These are phyloP conservation scores for Uncinocarpus reesii DNA, from an alignment of 2,329 filamentous ascomycete species.

Conservation along the genomic window DNA sequence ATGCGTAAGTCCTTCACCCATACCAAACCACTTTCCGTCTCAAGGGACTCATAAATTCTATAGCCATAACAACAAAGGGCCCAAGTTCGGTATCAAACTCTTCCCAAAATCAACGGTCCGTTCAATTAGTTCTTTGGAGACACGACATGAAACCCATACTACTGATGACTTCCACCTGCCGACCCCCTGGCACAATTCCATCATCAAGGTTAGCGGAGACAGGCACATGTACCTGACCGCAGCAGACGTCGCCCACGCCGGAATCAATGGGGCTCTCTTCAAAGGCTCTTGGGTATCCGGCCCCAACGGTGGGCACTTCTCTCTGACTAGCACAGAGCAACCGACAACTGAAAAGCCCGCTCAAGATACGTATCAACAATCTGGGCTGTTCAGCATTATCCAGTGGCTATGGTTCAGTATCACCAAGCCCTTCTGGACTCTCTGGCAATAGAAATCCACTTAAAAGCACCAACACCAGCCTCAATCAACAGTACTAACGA, in stretches of 20 bases:
- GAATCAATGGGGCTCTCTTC: neutral
- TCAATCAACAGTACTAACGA: neutral
- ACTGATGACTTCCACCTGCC: neutral
- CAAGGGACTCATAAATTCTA: neutral
- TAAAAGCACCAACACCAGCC: neutral
- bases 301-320: neutral
- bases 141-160: neutral
- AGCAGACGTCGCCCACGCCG: slow-evolving; percentile 1
- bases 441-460: neutral
- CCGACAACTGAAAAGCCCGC: neutral
- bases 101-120: neutral
- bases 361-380: neutral
- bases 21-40: neutral
- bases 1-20: neutral
- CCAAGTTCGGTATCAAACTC: slow-evolving; percentile 7
- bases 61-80: slow-evolving; percentile 2
- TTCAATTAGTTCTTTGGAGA: slow-evolving; percentile 1
- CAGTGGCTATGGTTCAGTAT: slow-evolving; percentile 4
- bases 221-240: neutral
- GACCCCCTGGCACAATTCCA: slow-evolving; percentile 6
- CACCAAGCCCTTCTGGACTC: slow-evolving; percentile 1
- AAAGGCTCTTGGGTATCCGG: slow-evolving; percentile 1
- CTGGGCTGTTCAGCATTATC: neutral
- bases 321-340: neutral
- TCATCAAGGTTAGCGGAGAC: slow-evolving; percentile 5